These are phyloP conservation scores for Capronia americana DNA, from an alignment of 2,329 filamentous ascomycete genomes.

Conservation along the genomic window DNA sequence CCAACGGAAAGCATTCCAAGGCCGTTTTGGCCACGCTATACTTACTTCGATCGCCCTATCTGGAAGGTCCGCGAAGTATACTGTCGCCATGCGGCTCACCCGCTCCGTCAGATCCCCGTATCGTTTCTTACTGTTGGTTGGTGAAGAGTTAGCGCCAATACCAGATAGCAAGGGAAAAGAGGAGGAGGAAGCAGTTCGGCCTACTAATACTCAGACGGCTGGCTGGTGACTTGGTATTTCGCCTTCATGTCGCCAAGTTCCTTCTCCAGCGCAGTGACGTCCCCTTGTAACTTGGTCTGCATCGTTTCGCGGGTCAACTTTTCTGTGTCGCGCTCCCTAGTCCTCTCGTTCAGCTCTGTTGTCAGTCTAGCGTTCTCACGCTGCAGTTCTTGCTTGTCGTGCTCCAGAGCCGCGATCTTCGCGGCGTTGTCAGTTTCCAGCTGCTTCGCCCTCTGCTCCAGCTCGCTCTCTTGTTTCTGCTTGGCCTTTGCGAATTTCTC, in stretches of 20 bases:
- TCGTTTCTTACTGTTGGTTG: background rate
- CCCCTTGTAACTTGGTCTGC: conserved; percentile 1
- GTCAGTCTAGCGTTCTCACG: background rate
- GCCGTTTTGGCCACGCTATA: no score
- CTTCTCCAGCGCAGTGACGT: background rate
- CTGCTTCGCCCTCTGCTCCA: conserved; percentile 7
- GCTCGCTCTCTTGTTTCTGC: conserved; percentile 1
- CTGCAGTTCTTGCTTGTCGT: background rate
- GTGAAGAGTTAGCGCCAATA: background rate
- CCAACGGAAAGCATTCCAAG: no score
- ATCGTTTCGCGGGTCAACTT: background rate
- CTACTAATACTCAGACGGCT: conserved; percentile 8
- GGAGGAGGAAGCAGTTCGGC: background rate
- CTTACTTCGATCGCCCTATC: background rate
- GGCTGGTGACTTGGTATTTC: conserved; percentile 8
- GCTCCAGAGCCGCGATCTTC: conserved; percentile 9
- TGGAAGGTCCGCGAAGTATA: conserved; percentile 2
- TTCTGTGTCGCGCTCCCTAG: conserved; percentile 1
- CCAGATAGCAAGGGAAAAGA: background rate
- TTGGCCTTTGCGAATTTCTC: background rate
- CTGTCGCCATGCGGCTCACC: background rate
- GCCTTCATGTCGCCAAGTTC: conserved; percentile 10
- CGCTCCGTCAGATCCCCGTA: conserved; percentile 5
- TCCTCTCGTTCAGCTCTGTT: conserved; percentile 1
- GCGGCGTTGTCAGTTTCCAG: conserved; percentile 12